Base-by-base conservation (phyloP, 2,329 filamentous ascomycete genomes). In the Apiospora hydei region DNA sequence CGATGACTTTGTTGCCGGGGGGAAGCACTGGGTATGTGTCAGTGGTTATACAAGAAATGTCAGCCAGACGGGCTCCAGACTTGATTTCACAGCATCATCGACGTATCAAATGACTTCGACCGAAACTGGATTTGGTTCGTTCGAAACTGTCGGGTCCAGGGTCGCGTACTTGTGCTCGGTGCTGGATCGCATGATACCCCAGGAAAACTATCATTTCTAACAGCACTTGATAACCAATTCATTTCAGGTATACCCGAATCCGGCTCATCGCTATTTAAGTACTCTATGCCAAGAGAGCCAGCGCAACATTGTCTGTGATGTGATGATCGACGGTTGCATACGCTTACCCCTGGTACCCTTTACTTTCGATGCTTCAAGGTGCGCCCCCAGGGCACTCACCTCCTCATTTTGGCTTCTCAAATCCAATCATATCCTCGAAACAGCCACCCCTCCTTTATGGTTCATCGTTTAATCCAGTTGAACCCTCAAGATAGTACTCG, bases 11-110 rank as follows among this genome's bases (percentile, higher is more conserved):
- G 5, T 69, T 74, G 13, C 72, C 72, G 0, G 68, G 18, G 5
- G 75, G 76, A 21, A 61, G 53, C 24, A 57, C 51, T 57, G 14
- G 13, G 26, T 34, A 30, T 21, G 3, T 10, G 51, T 57, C 34
- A 57, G 51, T 34, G 26, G 26, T 3, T 26, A 21, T 10, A 10
- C 13, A 4, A 34, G 1, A 11, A 77, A 70, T 24, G 0, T 1
- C 16, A 18, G 0, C 13, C 13, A 30, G 5, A 14, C 5, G 13
- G 26, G 26, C 26, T 34, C 26, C 51, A 3, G 14, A 57, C 51
- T 57, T 57, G 51, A 57, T 30, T 34, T 57, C 1, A 57, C 26
- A 21, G 51, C 51, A 57, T 57, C 51, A 18, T 57, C 51, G 26
- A 57, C 51, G 8, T 57, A 57, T 34, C 18, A 26, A 5, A 57